Percentiles rank a stretch among this genome's conserved stretches.
Evolutionary conservation across 106 monocot species (phyloP).

Genomic region (Allium sativum): DNA sequence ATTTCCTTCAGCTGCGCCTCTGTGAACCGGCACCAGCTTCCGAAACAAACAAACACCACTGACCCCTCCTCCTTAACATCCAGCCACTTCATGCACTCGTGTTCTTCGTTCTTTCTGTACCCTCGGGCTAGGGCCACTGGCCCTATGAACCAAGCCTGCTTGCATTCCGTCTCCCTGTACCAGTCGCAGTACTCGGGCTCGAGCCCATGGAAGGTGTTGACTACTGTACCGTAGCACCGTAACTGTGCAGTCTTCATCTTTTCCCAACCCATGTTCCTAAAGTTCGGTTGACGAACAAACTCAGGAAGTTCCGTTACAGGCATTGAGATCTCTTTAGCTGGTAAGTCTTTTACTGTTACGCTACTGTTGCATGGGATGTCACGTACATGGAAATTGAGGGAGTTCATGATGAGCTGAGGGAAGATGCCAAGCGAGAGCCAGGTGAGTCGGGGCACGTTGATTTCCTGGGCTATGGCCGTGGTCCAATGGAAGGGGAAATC

Average conservation of each 20-base stretch:
- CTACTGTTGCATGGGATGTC: not conserved
- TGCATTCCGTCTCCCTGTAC: conserved; percentile 15
- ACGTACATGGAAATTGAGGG: conserved; percentile 7
- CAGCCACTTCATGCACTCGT: conserved; percentile 3
- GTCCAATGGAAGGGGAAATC: conserved; percentile 37
- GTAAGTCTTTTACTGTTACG: conserved; percentile 1
- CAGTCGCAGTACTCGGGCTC: conserved; percentile 32
- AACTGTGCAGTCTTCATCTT: conserved; percentile 24
- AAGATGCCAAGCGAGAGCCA: conserved; percentile 39
- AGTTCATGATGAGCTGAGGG: conserved; percentile 29
- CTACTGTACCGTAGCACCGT: conserved; percentile 17
- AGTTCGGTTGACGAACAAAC: conserved; percentile 14
- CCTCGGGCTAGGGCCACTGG: conserved; percentile 23
- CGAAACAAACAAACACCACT: conserved; percentile 3
- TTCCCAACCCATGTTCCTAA: conserved; percentile 11
- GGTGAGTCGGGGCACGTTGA: conserved; percentile 35
- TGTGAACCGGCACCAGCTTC: conserved; percentile 3
- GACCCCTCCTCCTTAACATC: conserved; percentile 7
- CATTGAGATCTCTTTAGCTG: conserved; percentile 2
- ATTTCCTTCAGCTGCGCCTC: conserved; percentile 7
- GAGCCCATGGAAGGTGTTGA: conserved; percentile 36
- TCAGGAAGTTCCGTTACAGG: conserved; percentile 26
- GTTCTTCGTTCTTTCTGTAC: not conserved
- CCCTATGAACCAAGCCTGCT: conserved; percentile 27
- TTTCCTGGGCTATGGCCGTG: conserved; percentile 22